phyloP scores from a whole-genome alignment of 768 basidiomycete genomes.

The Leccinum obscurum region DNA sequence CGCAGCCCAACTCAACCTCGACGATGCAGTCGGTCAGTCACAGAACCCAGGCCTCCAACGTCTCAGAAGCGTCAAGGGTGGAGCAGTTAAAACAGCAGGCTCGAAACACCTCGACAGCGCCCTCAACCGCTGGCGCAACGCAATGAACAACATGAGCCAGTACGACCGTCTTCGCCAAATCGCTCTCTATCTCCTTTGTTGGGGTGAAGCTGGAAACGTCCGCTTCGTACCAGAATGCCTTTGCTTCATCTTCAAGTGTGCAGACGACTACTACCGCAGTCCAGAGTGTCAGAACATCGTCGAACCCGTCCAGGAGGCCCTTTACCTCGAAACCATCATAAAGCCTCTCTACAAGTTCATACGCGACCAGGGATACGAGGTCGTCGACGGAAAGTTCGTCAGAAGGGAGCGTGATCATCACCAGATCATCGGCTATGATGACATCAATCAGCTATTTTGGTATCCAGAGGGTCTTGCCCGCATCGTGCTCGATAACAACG shows the following conservation, averaged over 20 bases:
- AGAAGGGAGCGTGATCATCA: slow-evolving; percentile 93
- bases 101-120: slow-evolving; percentile 91
- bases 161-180: slow-evolving; percentile 97
- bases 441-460: slow-evolving; percentile 99
- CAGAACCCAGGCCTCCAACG: slow-evolving; percentile 93
- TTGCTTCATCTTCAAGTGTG: slow-evolving; percentile 99
- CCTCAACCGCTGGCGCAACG: slow-evolving; percentile 92
- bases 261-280: slow-evolving; percentile 98
- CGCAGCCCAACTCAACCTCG: slow-evolving; percentile 97
- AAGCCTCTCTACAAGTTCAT: slow-evolving; percentile 96
- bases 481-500: slow-evolving; percentile 86
- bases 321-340: slow-evolving; percentile 88
- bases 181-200: slow-evolving; percentile 93
- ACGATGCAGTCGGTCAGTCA: slow-evolving; percentile 94
- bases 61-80: slow-evolving; percentile 76
- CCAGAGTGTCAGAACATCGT: slow-evolving; percentile 94
- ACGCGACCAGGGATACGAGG: slow-evolving; percentile 97
- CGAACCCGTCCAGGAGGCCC: slow-evolving; percentile 91
- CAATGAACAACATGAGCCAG: slow-evolving; percentile 99
- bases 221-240: slow-evolving; percentile 96
- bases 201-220: slow-evolving; percentile 98
- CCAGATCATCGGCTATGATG: slow-evolving; percentile 98
- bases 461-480: slow-evolving; percentile 97
- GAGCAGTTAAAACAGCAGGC: slow-evolving; percentile 48
- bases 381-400: slow-evolving; percentile 92